Evolutionary conservation across 1,139 yeast genomes (phyloP), one percentile per base, ranked within the genome.

Genomic region (Candida dubliniensis): DNA sequence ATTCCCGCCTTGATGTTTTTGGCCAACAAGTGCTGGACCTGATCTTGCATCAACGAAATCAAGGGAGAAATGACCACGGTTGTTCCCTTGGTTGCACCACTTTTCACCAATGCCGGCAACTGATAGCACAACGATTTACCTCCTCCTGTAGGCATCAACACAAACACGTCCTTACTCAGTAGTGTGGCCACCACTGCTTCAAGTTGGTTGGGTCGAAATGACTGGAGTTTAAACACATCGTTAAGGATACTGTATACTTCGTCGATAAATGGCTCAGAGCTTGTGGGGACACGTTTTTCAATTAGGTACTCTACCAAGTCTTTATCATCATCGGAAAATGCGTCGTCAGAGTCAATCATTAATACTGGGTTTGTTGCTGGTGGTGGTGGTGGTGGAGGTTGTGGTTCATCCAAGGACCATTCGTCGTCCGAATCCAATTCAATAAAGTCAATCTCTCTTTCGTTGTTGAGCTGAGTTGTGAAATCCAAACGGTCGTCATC

Each of bases 141-240:
- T 41, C 99, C 99, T 36, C 99, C 99, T 0, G 99, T 95, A 0
- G 99, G 99, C 97, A 95, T 93, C 53, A 95, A 71, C 1, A 95
- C 97, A 67, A 95, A 89, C 0, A 88, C 96, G 62, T 95, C 99
- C 40, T 77, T 76, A 1, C 96, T 96, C 11, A 76, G 64, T 31
- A 95, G 67, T 0, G 96, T 84, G 0, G 96, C 84, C 54, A 85
- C 81, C 10, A 95, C 77, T 0, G 98, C 98, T 47, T 88, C 95
- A 34, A 84, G 67, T 60, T 95, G 99, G 60, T 93, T 88, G 2
- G 83, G 77, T 43, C 99, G 76, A 60, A 95, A 95, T 0, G 77
- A 73, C 8, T 71, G 65, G 35, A 95, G 63, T 36, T 81, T 77
- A 62, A 95, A 95, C 2, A 76, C 77, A 9, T 74, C 62, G 29